These are phyloP conservation scores for Berberis thunbergii DNA, from an alignment of 164 flowering plant species.

Conservation along the genomic window DNA sequence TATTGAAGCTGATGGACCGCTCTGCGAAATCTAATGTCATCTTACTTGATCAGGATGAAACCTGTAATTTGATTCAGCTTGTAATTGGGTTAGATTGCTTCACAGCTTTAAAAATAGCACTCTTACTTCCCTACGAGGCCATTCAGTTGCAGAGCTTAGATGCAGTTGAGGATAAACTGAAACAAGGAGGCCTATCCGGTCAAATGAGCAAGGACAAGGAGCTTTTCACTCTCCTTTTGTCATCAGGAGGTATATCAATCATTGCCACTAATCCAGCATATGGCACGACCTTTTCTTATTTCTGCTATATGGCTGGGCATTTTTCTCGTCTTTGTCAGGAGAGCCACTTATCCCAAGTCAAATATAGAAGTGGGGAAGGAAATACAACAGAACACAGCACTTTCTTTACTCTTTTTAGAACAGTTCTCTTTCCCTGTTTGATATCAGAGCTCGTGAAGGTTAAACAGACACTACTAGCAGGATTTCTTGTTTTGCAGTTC, in stretches of 20 bases:
- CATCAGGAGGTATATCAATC: slow-evolving; percentile 47
- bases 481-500: slow-evolving; percentile 55
- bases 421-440: slow-evolving; percentile 56
- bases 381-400: slow-evolving; percentile 4
- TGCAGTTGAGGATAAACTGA: slow-evolving; percentile 56
- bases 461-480: slow-evolving; percentile 68
- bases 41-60: slow-evolving; percentile 49
- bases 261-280: slow-evolving; percentile 38
- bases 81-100: slow-evolving; percentile 42
- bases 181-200: slow-evolving; percentile 38
- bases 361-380: slow-evolving; percentile 7
- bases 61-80: slow-evolving; percentile 31
- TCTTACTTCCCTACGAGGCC: slow-evolving; percentile 56
- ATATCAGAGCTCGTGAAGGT: slow-evolving; percentile 75
- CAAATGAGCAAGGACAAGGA: slow-evolving; percentile 31
- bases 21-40: slow-evolving; percentile 24
- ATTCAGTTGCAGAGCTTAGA: slow-evolving; percentile 48
- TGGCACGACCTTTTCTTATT: slow-evolving; percentile 44
- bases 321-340: slow-evolving; percentile 53
- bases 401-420: slow-evolving; percentile 28
- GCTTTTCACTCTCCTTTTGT: slow-evolving; percentile 48
- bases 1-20: slow-evolving; percentile 44
- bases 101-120: slow-evolving; percentile 46
- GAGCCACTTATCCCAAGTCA: slow-evolving; percentile 21
- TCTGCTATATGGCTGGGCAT: slow-evolving; percentile 59